Base-by-base conservation (phyloP, 1,284 basidiomycete species). In the Sutorius eximius region DNA sequence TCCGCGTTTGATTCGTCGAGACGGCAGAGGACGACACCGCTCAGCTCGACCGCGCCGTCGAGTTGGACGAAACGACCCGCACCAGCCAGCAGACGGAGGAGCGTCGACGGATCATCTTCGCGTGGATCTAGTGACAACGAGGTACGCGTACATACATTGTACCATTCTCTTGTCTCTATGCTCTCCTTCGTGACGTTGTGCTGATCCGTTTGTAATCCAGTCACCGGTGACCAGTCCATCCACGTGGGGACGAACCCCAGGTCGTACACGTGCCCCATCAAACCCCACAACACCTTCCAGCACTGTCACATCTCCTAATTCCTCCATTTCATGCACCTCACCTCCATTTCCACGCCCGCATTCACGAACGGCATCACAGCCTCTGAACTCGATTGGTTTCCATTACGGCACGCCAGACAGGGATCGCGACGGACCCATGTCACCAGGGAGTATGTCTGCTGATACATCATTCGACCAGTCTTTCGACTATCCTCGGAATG, bases 31-130 rank as follows among this genome's bases (percentile, higher is more conserved):
- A 77, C 84, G 10, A 81, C 81, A 0, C 86, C 86, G 2, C 70
- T 87, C 5, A 64, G 59, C n/a, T 73, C 72, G 52, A 72, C 64
- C 18, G 82, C 86, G 1, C 89, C 88, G 0, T 89, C 87, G 4
- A 87, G 85, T 60, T 91, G 88, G 87, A 64, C 79, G 18, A 85
- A 82, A 57, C 77, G 86, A 6, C 86, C 87, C 7, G 72, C 78
- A 27, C 83, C 86, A 42, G 77, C 82, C 7, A 72, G 76, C 43
- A 76, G 88, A 51, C 75, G 87, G 46, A 86, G 79, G 72, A 89
- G 87, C 57, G 80, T 87, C 60, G 86, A 85, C 12, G 83, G 87
- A 54, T 71, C 75, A 24, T 73, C 75, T 37, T 71, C 71, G 45
- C 75, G 73, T 32, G 65, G 72, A 16, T 58, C 68, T 42, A 89